Evolutionary conservation across 2,329 filamentous ascomycete genomes (phyloP).

Genomic region (Ascochyta viciae-villosae): DNA sequence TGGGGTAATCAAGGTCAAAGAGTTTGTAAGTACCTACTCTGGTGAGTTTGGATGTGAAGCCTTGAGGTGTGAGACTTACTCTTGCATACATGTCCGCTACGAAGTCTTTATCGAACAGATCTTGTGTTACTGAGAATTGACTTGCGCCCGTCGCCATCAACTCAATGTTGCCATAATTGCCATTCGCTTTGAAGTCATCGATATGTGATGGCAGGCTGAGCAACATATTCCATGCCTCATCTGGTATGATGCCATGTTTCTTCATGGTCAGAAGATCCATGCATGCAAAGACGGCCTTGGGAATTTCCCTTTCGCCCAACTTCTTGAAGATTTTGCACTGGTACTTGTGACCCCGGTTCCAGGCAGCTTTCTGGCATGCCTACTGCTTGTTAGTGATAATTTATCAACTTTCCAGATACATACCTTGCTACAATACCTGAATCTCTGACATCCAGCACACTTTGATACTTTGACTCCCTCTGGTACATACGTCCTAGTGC

Average conservation of each 20-base stretch:
- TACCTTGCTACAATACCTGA: constrained; percentile 68
- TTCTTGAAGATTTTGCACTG: constrained; percentile 63
- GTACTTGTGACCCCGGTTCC: constrained; percentile 65
- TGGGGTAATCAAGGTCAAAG: constrained; percentile 63
- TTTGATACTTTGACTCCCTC: constrained; percentile 54
- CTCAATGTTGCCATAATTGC: constrained; percentile 55
- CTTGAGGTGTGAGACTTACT: constrained; percentile 30
- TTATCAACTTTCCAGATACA: constrained; percentile 11
- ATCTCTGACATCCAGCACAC: constrained; percentile 64
- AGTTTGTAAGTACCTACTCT: constrained; percentile 60
- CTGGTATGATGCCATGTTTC: constrained; percentile 46
- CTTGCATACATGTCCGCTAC: constrained; percentile 54
- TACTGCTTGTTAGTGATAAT: constrained; percentile 37
- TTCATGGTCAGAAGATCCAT: constrained; percentile 61
- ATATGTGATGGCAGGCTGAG: constrained; percentile 57
- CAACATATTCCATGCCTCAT: constrained; percentile 54
- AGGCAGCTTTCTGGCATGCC: constrained; percentile 66
- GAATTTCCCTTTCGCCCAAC: constrained; percentile 54
- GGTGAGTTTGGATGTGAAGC: constrained; percentile 27
- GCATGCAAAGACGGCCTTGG: constrained; percentile 63
- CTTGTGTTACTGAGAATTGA: constrained; percentile 58
- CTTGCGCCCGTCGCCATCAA: constrained; percentile 63
- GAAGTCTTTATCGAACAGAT: constrained; percentile 52
- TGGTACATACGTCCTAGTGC: constrained; percentile 43
- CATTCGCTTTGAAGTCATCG: constrained; percentile 53